Evolutionary conservation across 2,329 filamentous ascomycete genomes (phyloP), one percentile per base, ranked within the genome.

Genomic region (Fusarium bulbicola): DNA sequence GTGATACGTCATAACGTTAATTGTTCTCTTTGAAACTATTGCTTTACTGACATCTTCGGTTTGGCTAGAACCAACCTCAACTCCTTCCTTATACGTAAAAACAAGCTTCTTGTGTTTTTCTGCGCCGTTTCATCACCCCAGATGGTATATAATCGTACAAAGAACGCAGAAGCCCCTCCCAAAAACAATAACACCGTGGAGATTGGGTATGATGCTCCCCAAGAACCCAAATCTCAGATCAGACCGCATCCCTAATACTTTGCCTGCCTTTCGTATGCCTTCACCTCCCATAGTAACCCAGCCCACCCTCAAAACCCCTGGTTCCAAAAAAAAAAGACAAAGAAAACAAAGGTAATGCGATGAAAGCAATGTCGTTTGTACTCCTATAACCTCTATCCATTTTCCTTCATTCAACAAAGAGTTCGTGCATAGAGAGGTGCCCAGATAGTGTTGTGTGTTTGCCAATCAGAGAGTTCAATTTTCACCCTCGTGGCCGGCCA

Each of bases 361-460:
- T 60, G 39, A 56, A 74, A 67, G 64, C 59, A 66, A 50, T 59
- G 62, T 58, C 65, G 57, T 64, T 67, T 75, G 58, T 77, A 78
- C 76, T 76, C 76, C 74, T 73, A 49, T 76, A 63, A 68, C 76
- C 74, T 78, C 74, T 78, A 78, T 76, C 73, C 73, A 46, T 74
- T 68, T 49, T 66, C 68, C 56, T 74, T 77, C 74, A 57, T 77
- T 76, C 65, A 76, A 72, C 68, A 62, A 66, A 75, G 64, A 59
- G 34, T 74, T 72, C 67, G 66, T 77, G 67, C 75, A 66, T 69
- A 68, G 59, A 65, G 63, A 59, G 54, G 68, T 74, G 59, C 59
- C 50, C 46, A 73, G 63, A 61, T 67, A 52, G 43, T 68, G 59
- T 52, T 62, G 53, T 66, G 67, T 63, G 58, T 72, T 56, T 76